Evolutionary conservation across 2,329 filamentous ascomycete species (phyloP).

Genomic region (Amesomyces nigricolor): DNA sequence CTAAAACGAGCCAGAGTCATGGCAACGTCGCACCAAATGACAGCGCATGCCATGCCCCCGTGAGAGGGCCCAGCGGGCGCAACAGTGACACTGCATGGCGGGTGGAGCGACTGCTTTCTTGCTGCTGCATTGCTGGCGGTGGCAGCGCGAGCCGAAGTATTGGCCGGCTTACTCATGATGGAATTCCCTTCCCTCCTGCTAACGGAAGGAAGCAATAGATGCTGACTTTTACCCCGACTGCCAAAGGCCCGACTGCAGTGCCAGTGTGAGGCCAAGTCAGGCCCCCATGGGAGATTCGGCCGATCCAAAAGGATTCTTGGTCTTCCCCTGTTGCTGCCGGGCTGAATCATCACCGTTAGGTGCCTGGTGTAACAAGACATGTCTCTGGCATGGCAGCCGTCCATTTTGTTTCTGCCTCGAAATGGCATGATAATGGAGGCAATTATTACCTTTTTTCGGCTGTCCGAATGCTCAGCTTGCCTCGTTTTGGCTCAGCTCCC

Average conservation of each 20-base stretch:
- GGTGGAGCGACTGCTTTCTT: conserved; percentile 1
- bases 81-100: conserved; percentile 15
- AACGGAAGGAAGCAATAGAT: no score
- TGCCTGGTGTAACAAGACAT: neutral
- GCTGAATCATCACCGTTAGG: no score
- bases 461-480: neutral
- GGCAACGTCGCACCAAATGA: conserved; percentile 12
- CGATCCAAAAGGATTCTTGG: no score
- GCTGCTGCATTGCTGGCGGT: conserved; percentile 15
- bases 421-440: no score
- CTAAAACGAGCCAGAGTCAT: neutral
- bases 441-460: neutral
- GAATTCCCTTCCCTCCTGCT: neutral
- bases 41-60: conserved; percentile 9
- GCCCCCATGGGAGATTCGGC: neutral
- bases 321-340: no score
- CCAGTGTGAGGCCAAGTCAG: neutral
- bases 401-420: no score
- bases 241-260: conserved; percentile 12
- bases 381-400: no score
- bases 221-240: neutral
- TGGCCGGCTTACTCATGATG: conserved; percentile 17
- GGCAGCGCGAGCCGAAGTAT: conserved; percentile 12
- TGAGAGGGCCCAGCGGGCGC: conserved; percentile 2
- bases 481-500: neutral